Evolutionary conservation across 805 yeast genomes (phyloP).

Genomic region (Lipomyces anomalus): DNA sequence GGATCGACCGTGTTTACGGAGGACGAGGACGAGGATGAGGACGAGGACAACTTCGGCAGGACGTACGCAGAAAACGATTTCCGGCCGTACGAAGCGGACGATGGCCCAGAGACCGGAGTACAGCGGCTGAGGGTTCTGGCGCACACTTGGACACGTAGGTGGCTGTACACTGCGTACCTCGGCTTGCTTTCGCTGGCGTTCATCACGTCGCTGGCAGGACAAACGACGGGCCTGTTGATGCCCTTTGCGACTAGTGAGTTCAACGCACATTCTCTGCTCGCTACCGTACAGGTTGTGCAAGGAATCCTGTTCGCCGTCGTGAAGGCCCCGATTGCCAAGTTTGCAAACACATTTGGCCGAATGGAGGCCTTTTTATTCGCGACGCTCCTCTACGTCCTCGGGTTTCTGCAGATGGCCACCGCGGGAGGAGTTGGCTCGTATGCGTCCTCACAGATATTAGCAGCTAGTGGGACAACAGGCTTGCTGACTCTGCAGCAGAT

Average conservation of each 20-base stretch:
- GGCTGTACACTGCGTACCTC: constrained; percentile 17
- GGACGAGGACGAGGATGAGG: not conserved
- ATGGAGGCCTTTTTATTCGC: constrained; percentile 36
- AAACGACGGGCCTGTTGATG: constrained; percentile 24
- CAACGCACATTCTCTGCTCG: constrained; percentile 37
- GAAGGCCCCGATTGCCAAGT: constrained; percentile 39
- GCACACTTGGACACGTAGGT: constrained; percentile 21
- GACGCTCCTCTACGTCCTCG: constrained; percentile 34
- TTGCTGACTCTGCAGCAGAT: constrained; percentile 36
- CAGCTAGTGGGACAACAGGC: constrained; percentile 38
- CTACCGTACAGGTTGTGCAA: constrained; percentile 39
- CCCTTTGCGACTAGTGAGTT: constrained; percentile 42
- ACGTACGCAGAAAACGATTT: too few species aligned
- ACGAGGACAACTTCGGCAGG: not conserved
- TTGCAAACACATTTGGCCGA: constrained; percentile 40
- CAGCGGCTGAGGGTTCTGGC: constrained; percentile 17
- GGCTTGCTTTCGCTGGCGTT: constrained; percentile 26
- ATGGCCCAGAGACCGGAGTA: constrained; percentile 7
- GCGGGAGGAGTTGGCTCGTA: constrained; percentile 36
- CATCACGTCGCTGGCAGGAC: constrained; percentile 25
- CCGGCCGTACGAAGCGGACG: not conserved
- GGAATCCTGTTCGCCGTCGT: constrained; percentile 38
- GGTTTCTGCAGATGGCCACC: constrained; percentile 37
- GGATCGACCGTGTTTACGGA: not conserved
- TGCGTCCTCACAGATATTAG: constrained; percentile 37